These are phyloP conservation scores for Sabuloglossum arenarium DNA, from an alignment of 495 filamentous ascomycete genomes.

Conservation along the genomic window DNA sequence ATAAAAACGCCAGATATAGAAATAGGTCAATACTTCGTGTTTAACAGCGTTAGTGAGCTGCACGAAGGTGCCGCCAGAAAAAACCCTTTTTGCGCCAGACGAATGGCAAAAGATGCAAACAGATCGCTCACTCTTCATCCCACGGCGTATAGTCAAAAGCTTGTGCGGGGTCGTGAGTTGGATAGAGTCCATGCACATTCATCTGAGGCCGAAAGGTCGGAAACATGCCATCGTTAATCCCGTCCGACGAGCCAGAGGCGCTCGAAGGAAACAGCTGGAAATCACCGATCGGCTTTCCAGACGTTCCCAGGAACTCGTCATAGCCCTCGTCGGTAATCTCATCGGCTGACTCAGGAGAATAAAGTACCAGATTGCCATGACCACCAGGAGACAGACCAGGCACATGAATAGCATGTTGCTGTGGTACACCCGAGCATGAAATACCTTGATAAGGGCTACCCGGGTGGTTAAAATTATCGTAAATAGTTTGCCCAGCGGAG, in stretches of 20 bases:
- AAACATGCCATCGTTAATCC: neutral
- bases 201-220: neutral
- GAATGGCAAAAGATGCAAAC: no score
- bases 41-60: neutral
- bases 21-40: neutral
- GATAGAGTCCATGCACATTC: neutral
- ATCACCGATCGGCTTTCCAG: conserved; percentile 20
- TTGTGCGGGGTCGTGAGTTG: neutral
- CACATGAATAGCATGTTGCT: conserved; percentile 9
- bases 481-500: conserved; percentile 9
- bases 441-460: neutral
- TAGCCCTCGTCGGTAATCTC: conserved; percentile 23
- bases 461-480: conserved; percentile 8
- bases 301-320: conserved; percentile 18
- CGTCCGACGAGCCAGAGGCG: neutral
- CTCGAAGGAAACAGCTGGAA: conserved; percentile 21
- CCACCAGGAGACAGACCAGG: conserved; percentile 39
- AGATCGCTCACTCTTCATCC: neutral
- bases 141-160: neutral
- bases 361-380: conserved; percentile 42
- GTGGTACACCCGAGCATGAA: neutral
- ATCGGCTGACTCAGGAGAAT: conserved; percentile 33
- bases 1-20: neutral
- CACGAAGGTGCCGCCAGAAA: neutral
- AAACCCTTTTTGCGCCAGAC: no score